Percentiles rank a stretch among this genome's conserved stretches.
Conservation (phyloP, 208 protist species). For the Trypanosomatidae sp. region DNA sequence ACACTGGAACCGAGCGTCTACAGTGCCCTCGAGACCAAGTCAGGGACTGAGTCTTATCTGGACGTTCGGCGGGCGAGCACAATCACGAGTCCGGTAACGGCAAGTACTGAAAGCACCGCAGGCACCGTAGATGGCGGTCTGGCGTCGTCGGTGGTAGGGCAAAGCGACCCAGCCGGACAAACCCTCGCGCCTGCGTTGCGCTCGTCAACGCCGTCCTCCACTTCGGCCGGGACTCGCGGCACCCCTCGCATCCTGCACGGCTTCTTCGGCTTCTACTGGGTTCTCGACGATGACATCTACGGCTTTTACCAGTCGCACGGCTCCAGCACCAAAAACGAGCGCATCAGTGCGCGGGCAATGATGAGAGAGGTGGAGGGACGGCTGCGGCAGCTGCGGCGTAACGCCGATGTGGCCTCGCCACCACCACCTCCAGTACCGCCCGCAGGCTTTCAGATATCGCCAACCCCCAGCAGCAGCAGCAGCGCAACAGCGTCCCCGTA, state of each 20-base stretch:
- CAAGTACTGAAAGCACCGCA: neutral
- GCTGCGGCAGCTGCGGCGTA: slow-evolving; percentile 39
- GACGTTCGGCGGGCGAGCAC: slow-evolving; percentile 7
- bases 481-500: neutral
- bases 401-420: slow-evolving; percentile 23
- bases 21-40: slow-evolving; percentile 11
- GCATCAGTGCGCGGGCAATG: slow-evolving; percentile 55
- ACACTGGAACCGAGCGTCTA: slow-evolving; percentile 14
- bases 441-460: neutral
- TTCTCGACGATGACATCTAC: slow-evolving; percentile 91
- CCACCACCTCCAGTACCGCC: slow-evolving; percentile 15
- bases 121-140: neutral
- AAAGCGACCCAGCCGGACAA: neutral
- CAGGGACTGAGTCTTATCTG: slow-evolving; percentile 14
- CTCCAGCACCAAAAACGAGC: slow-evolving; percentile 39
- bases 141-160: neutral
- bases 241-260: slow-evolving; percentile 34
- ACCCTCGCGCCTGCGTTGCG: neutral
- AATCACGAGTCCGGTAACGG: neutral
- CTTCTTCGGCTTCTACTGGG: slow-evolving; percentile 74
- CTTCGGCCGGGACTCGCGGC: slow-evolving; percentile 3
- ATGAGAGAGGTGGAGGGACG: slow-evolving; percentile 53
- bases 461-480: neutral
- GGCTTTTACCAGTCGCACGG: slow-evolving; percentile 39
- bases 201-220: neutral